Evolutionary conservation across 208 protist genomes (phyloP), one percentile per base, ranked within the genome.

Genomic region (Leishmania amazonensis): DNA sequence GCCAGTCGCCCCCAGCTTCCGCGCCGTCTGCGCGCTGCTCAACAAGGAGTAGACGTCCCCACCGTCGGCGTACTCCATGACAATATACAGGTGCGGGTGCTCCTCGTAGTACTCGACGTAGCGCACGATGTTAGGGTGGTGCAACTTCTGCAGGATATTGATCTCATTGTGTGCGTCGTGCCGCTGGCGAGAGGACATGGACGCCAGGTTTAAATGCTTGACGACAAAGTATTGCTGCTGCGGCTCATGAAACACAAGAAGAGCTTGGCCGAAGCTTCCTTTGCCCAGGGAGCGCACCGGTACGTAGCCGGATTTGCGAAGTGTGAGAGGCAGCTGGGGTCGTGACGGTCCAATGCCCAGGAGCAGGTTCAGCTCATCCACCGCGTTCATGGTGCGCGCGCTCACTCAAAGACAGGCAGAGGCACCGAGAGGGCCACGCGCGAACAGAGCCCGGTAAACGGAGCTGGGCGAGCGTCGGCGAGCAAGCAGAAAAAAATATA

Each of bases 41-140:
- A 97, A 76, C 45, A 93, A 88, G 35, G 92, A 88, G 76, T 84
- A 93, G 11, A 98, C 83, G 67, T 98, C 96, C 5, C 96, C 96
- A 31, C 92, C 94, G 71, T 97, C 96, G 31, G 93, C 93, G 85
- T 97, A 94, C 85, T 97, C 94, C 96, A 98, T 98, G 17, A 97
- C 92, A 83, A 98, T 97, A 77, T 94, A 96, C n/a, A 97, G 78
- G 60, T 97, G 90, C 24, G 83, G 88, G 45, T 91, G 81, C 78
- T 97, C 94, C 85, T 97, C 92, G 76, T 85, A 95, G 75, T 89
- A 94, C 80, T 98, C 94, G 7, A 92, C 87, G 75, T 98, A 98
- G 9, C 87, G 91, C 42, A 98, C 87, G 45, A 98, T 95, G 79
- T 98, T 98, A 15, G 95, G 95, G 81, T 98, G 92, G 38, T 94